Percentiles rank a stretch among this genome's conserved stretches.
Evolutionary conservation across 345 rosid species (phyloP).

Genomic region (Ricinus communis): DNA sequence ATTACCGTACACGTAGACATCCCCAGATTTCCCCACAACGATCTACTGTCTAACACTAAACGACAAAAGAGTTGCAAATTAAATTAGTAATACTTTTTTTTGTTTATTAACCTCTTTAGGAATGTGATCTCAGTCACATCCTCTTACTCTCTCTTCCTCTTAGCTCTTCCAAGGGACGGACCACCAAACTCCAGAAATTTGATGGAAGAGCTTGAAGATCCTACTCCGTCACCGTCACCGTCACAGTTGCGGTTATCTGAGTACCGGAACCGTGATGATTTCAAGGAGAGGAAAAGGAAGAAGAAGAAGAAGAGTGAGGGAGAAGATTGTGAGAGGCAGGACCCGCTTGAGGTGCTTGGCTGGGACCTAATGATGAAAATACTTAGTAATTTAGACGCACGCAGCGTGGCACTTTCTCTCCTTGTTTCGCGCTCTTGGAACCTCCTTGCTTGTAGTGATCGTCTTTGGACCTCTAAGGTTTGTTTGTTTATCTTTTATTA

Average conservation of each 20-base stretch:
- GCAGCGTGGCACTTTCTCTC: slow-evolving; percentile 61
- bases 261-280: neutral
- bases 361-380: slow-evolving; percentile 53
- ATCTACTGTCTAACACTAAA: too few relatives aligned
- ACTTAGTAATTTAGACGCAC: slow-evolving; percentile 54
- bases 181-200: neutral
- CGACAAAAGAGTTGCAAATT: too few relatives aligned
- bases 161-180: slow-evolving; percentile 2
- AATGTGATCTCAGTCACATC: too few relatives aligned
- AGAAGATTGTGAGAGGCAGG: slow-evolving; percentile 12
- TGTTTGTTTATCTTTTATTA: neutral
- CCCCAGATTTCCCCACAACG: too few relatives aligned
- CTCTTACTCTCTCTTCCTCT: neutral
- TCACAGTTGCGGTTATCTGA: neutral
- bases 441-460: slow-evolving; percentile 50
- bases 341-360: slow-evolving; percentile 57
- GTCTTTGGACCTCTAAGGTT: slow-evolving; percentile 56
- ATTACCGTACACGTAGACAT: too few relatives aligned
- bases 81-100: too few relatives aligned
- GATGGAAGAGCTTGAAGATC: neutral
- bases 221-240: neutral
- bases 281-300: slow-evolving; percentile 15
- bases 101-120: too few relatives aligned
- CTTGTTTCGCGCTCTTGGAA: slow-evolving; percentile 58
- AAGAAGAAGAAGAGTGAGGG: slow-evolving; percentile 7